Evolutionary conservation across 2,329 filamentous ascomycete genomes (phyloP).

Genomic region (Aspergillus transmontanensis): DNA sequence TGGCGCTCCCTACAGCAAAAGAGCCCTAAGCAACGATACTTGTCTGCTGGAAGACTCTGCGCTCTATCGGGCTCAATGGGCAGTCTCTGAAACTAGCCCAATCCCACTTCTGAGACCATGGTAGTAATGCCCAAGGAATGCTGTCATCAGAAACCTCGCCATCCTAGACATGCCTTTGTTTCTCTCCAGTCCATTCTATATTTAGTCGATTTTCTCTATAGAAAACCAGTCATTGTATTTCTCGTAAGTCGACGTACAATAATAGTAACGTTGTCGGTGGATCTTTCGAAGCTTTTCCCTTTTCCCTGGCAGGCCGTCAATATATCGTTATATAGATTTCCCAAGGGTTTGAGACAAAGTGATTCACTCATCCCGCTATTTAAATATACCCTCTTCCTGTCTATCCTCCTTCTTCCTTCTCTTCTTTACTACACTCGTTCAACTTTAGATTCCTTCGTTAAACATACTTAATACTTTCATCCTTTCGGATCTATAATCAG

Average conservation of each 20-base stretch:
- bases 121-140: background rate
- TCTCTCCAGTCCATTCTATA: background rate
- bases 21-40: background rate
- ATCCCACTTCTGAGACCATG: background rate
- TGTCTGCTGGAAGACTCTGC: background rate
- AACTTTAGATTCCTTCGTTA: background rate
- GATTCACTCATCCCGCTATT: background rate
- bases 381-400: background rate
- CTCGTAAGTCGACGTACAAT: background rate
- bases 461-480: background rate
- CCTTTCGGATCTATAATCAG: background rate
- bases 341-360: background rate
- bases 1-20: background rate
- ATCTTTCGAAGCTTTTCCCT: background rate
- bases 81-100: slow-evolving; percentile 1
- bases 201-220: background rate
- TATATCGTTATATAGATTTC: background rate
- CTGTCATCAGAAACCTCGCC: slow-evolving; percentile 1
- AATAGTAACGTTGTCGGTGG: background rate
- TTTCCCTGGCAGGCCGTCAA: background rate
- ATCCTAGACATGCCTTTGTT: background rate
- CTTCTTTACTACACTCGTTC: background rate
- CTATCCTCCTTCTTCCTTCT: background rate
- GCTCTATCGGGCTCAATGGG: background rate
- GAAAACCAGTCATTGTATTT: background rate